These are phyloP conservation scores for Boletus smithii DNA, from an alignment of 1,284 basidiomycete species.

Conservation along the genomic window DNA sequence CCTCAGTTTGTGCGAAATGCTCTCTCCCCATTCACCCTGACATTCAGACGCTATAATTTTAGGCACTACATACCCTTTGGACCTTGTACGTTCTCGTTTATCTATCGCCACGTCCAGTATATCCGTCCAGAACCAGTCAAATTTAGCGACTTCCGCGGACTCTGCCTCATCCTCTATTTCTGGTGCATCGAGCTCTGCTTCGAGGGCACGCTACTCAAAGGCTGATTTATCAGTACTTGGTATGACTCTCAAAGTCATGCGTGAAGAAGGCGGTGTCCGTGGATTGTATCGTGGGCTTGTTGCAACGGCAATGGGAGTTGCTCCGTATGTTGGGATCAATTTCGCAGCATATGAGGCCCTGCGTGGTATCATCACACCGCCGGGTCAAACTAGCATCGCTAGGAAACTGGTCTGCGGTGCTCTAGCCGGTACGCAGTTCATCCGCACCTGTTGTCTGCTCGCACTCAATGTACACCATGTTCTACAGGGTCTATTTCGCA, in stretches of 20 bases:
- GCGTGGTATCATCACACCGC: constrained; percentile 70
- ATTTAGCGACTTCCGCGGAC: constrained; percentile 21
- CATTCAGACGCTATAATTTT: constrained; percentile 8
- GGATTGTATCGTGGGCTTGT: constrained; percentile 87
- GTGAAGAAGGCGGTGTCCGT: constrained; percentile 85
- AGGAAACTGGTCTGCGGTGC: constrained; percentile 76
- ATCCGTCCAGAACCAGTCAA: constrained; percentile 34
- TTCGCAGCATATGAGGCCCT: constrained; percentile 79
- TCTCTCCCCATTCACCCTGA: constrained; percentile 17
- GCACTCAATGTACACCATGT: constrained; percentile 9
- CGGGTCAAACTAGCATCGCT: constrained; percentile 59
- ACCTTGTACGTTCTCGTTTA: constrained; percentile 88
- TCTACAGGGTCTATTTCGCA: constrained; percentile 76
- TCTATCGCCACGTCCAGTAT: constrained; percentile 87
- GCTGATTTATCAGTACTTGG: constrained; percentile 76
- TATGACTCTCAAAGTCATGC: constrained; percentile 87
- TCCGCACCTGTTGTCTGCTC: constrained; percentile 1
- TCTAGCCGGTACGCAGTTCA: constrained; percentile 54
- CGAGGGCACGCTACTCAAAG: constrained; percentile 40
- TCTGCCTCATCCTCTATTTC: constrained; percentile 45
- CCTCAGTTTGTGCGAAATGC: constrained; percentile 69
- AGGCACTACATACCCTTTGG: constrained; percentile 91
- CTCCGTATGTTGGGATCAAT: constrained; percentile 88
- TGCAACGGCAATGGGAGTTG: constrained; percentile 88
- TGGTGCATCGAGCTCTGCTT: constrained; percentile 46